These are phyloP conservation scores for Wallacemonas collosoma DNA, from an alignment of 208 protist genomes.

Conservation along the genomic window DNA sequence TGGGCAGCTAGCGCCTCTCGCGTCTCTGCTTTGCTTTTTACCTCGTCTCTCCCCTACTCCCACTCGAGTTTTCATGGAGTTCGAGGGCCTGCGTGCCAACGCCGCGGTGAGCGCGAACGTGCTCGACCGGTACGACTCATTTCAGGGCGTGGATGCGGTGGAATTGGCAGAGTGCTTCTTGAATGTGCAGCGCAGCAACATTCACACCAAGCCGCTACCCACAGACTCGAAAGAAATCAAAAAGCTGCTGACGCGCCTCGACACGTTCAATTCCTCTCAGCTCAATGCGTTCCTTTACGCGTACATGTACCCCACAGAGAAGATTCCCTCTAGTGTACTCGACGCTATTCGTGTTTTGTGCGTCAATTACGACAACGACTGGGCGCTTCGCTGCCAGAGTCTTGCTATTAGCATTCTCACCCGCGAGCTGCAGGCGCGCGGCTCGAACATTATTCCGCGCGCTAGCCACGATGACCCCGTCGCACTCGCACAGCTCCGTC, in stretches of 20 bases:
- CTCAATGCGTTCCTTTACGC: conserved; percentile 69
- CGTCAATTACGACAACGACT: conserved; percentile 60
- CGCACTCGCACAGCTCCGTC: conserved; percentile 57
- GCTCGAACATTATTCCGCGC: conserved; percentile 46
- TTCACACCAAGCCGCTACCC: conserved; percentile 63
- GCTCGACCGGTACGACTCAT: conserved; percentile 16
- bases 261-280: conserved; percentile 69
- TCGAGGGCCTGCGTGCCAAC: conserved; percentile 31
- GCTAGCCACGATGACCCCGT: conserved; percentile 65
- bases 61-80: conserved; percentile 2
- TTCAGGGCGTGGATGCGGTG: conserved; percentile 19
- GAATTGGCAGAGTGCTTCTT: conserved; percentile 66
- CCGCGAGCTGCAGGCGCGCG: conserved; percentile 58
- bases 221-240: conserved; percentile 62
- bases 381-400: conserved; percentile 65
- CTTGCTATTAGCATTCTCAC: conserved; percentile 67
- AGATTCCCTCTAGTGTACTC: conserved; percentile 55
- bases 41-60: neutral
- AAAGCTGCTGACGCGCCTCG: conserved; percentile 51
- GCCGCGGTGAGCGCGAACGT: conserved; percentile 58
- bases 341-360: conserved; percentile 58
- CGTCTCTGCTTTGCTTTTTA: neutral
- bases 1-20: neutral
- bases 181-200: conserved; percentile 61
- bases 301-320: conserved; percentile 67